Conservation (phyloP, 2,329 filamentous ascomycete species). For the Rasamsonia emersonii region DNA sequence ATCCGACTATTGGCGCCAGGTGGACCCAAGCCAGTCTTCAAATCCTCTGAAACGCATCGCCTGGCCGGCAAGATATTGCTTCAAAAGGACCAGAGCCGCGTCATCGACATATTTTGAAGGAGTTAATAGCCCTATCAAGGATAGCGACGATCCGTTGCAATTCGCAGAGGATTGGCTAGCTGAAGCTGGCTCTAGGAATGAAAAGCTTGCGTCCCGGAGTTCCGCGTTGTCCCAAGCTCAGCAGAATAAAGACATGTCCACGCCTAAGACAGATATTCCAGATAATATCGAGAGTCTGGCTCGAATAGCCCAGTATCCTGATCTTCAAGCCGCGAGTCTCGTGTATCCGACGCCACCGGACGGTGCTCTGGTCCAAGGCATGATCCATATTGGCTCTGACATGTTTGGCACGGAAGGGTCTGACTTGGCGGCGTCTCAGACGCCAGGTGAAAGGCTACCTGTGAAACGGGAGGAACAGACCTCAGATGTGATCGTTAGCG, state of each 20-base stretch:
- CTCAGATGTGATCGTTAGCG: slow-evolving; percentile 14
- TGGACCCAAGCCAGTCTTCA: slow-evolving; percentile 18
- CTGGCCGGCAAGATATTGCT: slow-evolving; percentile 38
- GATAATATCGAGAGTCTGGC: slow-evolving; percentile 31
- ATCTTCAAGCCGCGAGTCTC: slow-evolving; percentile 32
- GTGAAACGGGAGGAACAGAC: slow-evolving; percentile 10
- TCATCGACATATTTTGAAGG: slow-evolving; percentile 11
- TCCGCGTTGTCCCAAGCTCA: slow-evolving; percentile 13
- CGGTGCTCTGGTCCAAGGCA: slow-evolving; percentile 28
- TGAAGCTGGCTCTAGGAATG: slow-evolving; percentile 17
- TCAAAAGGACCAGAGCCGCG: slow-evolving; percentile 23
- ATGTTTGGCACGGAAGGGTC: slow-evolving; percentile 20
- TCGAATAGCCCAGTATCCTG: slow-evolving; percentile 28
- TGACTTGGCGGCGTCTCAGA: slow-evolving; percentile 15
- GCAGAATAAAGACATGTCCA: slow-evolving; percentile 16
- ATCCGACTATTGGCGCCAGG: slow-evolving; percentile 22
- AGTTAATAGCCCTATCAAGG: slow-evolving; percentile 10
- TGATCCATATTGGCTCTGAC: slow-evolving; percentile 22
- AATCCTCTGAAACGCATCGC: slow-evolving; percentile 33
- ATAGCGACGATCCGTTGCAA: slow-evolving; percentile 30
- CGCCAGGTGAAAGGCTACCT: slow-evolving; percentile 7
- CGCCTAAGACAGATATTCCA: slow-evolving; percentile 16
- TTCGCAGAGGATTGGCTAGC: slow-evolving; percentile 35
- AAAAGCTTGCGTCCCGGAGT: slow-evolving; percentile 9
- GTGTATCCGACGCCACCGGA: slow-evolving; percentile 49